A percentile compares a stretch with the other conserved stretches of the same genome.
Evolutionary conservation across 345 rosid species (phyloP).

Genomic region (Raphanus raphanistrum): DNA sequence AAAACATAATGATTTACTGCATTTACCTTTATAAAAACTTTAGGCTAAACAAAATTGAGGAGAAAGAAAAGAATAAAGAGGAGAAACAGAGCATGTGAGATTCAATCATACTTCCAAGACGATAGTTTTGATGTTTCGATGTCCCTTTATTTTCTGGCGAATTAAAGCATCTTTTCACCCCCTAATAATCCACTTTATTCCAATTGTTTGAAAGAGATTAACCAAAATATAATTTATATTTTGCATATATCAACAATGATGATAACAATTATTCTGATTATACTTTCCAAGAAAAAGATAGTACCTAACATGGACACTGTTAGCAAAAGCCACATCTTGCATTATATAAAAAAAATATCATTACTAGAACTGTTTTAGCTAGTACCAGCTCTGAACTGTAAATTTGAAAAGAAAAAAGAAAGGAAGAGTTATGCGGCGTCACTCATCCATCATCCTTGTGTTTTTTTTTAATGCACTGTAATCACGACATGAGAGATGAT

Average conservation of each 20-base stretch:
- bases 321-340: background rate
- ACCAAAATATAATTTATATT: background rate
- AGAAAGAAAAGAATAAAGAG: slow-evolving; percentile 35
- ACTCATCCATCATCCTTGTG: background rate
- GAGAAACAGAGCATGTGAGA: slow-evolving; percentile 39
- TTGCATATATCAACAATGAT: background rate
- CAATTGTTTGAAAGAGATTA: slow-evolving; percentile 1
- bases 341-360: background rate
- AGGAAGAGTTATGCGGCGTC: background rate
- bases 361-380: background rate
- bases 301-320: background rate
- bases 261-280: background rate
- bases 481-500: slow-evolving; percentile 21
- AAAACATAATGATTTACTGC: background rate
- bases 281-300: background rate
- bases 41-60: slow-evolving; percentile 13
- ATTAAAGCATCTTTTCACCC: slow-evolving; percentile 33
- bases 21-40: background rate
- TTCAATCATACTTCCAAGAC: slow-evolving; percentile 34
- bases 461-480: background rate
- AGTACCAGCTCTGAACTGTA: background rate
- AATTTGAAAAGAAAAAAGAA: background rate
- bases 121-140: slow-evolving; percentile 31
- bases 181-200: slow-evolving; percentile 25
- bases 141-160: slow-evolving; percentile 18